phyloP scores from a whole-genome alignment of 768 basidiomycete genomes.

The Paxillus ammoniavirescens region DNA sequence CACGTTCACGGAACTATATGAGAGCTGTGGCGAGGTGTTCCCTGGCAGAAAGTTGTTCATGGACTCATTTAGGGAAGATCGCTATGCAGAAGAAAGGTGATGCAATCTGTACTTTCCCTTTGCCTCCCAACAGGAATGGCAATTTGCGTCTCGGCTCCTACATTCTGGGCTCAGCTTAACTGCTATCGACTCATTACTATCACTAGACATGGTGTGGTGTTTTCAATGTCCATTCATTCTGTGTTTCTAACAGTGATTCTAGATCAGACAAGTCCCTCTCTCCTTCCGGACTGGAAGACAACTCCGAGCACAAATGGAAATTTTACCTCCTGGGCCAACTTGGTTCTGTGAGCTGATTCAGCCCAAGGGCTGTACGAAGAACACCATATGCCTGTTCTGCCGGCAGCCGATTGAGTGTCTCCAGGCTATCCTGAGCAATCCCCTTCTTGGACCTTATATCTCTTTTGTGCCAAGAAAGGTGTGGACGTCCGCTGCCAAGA shows the following conservation, averaged over 20 bases:
- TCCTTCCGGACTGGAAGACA: constrained; percentile 15
- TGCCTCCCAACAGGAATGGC: not conserved
- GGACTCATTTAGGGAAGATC: not conserved
- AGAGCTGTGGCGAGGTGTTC: not conserved
- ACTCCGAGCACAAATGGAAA: not conserved
- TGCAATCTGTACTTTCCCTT: not conserved
- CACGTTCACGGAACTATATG: not conserved
- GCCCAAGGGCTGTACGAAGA: too few species aligned
- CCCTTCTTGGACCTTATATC: not conserved
- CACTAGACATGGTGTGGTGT: not conserved
- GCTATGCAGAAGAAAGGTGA: not conserved
- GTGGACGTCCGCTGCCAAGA: constrained; percentile 9
- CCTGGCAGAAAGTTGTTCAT: not conserved
- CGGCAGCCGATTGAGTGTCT: not conserved
- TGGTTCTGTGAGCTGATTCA: not conserved
- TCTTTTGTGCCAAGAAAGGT: constrained; percentile 12
- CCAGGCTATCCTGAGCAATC: not conserved
- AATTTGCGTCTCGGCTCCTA: not conserved
- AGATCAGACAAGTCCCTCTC: constrained; percentile 19
- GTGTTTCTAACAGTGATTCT: too few species aligned
- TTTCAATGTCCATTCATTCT: not conserved
- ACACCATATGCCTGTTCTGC: not conserved
- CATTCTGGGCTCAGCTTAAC: not conserved
- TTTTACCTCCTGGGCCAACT: not conserved
- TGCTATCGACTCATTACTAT: not conserved